phyloP scores from a whole-genome alignment of 192 early-diverging fungal genomes.

The Backusella tuberculispora region DNA sequence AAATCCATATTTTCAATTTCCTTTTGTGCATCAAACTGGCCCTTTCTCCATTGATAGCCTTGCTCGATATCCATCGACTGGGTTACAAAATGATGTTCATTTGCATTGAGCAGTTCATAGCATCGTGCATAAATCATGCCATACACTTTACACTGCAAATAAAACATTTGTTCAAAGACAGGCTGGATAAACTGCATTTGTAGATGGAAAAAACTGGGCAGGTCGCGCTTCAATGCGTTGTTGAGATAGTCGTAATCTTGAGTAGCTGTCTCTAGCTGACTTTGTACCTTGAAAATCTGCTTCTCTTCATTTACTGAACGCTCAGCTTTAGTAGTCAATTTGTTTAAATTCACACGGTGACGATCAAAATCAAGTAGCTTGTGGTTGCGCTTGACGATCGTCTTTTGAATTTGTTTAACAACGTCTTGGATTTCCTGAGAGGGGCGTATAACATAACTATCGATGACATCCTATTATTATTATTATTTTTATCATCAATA shows the following conservation, averaged over 20 bases:
- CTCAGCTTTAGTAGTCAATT: conserved; percentile 71
- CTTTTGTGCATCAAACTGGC: conserved; percentile 32
- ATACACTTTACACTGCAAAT: conserved; percentile 82
- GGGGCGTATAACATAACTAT: conserved; percentile 78
- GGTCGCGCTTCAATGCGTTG: conserved; percentile 75
- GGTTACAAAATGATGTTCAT: conserved; percentile 56
- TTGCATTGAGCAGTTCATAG: conserved; percentile 53
- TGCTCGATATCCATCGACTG: conserved; percentile 46
- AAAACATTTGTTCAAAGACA: conserved; percentile 83
- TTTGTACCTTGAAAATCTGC: conserved; percentile 59
- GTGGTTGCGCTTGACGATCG: conserved; percentile 88
- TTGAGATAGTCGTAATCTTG: conserved; percentile 87
- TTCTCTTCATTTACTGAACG: conserved; percentile 67
- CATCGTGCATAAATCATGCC: conserved; percentile 64
- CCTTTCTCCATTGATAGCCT: conserved; percentile 45
- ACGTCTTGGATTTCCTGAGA: conserved; percentile 75
- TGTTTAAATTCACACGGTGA: conserved; percentile 69
- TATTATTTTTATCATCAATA: neutral
- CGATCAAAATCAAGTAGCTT: conserved; percentile 96
- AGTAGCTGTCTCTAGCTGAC: conserved; percentile 75
- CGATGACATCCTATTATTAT: conserved; percentile 61
- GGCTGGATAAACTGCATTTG: conserved; percentile 83
- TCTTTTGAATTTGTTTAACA: conserved; percentile 78
- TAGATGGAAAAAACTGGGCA: conserved; percentile 81
- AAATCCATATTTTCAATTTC: conserved; percentile 40